A percentile compares a stretch with the other conserved stretches of the same genome.
Conservation (phyloP, 2,329 filamentous ascomycete species). For the Trichoderma koningiopsis region DNA sequence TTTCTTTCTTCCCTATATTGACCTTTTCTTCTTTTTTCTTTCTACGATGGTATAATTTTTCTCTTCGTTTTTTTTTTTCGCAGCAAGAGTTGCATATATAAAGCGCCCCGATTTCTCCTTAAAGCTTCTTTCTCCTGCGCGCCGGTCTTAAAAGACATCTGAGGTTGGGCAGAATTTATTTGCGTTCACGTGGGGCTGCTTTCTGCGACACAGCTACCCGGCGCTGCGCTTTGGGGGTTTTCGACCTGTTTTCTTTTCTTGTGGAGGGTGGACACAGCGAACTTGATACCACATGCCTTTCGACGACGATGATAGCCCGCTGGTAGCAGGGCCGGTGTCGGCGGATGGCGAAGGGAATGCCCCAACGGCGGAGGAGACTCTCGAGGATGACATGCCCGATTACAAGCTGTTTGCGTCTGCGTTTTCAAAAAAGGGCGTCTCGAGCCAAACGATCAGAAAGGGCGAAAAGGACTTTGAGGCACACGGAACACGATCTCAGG, state of each 20-base stretch:
- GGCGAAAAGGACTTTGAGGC: conserved; percentile 98
- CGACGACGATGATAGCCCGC: conserved; percentile 49
- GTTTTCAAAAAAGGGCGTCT: conserved; percentile 53
- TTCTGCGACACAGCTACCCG: not conserved
- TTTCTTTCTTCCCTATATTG: not conserved
- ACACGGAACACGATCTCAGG: conserved; percentile 83
- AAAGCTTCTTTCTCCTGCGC: not conserved
- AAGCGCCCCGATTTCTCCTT: not conserved
- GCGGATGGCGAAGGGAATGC: conserved; percentile 35
- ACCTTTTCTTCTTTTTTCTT: not conserved
- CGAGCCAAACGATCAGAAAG: conserved; percentile 73
- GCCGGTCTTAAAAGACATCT: not conserved
- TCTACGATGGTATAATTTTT: not conserved
- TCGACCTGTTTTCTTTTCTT: not conserved
- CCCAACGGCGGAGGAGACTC: conserved; percentile 55
- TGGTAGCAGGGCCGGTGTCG: conserved; percentile 28
- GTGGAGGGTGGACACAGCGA: not conserved
- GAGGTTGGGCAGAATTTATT: not conserved
- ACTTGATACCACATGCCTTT: conserved; percentile 41
- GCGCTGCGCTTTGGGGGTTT: not conserved
- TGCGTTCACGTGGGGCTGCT: not conserved
- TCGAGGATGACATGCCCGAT: conserved; percentile 82
- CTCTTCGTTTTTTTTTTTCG: not conserved
- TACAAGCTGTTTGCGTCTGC: conserved; percentile 71
- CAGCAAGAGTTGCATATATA: not conserved